A percentile compares a stretch with the other conserved stretches of the same genome.
Evolutionary conservation across 2,329 filamentous ascomycete species (phyloP).

Genomic region (Verticillium tricorpus): DNA sequence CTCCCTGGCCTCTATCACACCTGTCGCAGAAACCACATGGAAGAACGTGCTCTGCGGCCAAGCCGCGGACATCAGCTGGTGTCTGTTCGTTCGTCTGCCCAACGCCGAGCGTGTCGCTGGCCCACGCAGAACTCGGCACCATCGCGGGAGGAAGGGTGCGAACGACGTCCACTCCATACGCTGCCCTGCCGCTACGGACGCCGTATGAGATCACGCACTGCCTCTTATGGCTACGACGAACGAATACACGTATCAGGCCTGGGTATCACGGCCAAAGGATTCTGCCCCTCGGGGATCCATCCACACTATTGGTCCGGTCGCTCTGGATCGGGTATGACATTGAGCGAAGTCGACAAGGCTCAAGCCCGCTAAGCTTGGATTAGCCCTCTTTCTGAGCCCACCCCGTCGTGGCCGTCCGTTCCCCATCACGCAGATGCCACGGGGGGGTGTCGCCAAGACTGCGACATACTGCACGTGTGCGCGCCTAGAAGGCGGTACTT

Average conservation of each 20-base stretch:
- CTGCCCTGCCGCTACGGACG: not conserved
- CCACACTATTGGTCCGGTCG: not conserved
- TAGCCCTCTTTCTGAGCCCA: conserved; percentile 5
- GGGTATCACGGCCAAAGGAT: not conserved
- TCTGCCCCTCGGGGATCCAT: not conserved
- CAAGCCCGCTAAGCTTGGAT: conserved; percentile 6
- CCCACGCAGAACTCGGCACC: not conserved
- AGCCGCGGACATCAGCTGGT: not conserved
- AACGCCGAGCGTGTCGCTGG: not conserved
- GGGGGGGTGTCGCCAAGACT: not conserved
- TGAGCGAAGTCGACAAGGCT: conserved; percentile 4
- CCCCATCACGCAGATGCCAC: conserved; percentile 1
- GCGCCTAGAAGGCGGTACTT: conserved; percentile 16
- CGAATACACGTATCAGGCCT: not conserved
- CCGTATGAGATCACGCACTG: not conserved
- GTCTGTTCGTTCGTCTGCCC: not conserved
- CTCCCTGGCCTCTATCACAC: not conserved
- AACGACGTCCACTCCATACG: not conserved
- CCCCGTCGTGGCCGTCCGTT: conserved; percentile 4
- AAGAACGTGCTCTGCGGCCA: not conserved
- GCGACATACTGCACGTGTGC: conserved; percentile 11
- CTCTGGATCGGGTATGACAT: not conserved
- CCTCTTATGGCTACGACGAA: not conserved
- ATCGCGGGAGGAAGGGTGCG: not conserved
- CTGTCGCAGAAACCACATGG: not conserved